Percentiles rank a stretch among this genome's conserved stretches.
phyloP scores from a whole-genome alignment of 2,329 filamentous ascomycete genomes.

The Colletotrichum salicis region DNA sequence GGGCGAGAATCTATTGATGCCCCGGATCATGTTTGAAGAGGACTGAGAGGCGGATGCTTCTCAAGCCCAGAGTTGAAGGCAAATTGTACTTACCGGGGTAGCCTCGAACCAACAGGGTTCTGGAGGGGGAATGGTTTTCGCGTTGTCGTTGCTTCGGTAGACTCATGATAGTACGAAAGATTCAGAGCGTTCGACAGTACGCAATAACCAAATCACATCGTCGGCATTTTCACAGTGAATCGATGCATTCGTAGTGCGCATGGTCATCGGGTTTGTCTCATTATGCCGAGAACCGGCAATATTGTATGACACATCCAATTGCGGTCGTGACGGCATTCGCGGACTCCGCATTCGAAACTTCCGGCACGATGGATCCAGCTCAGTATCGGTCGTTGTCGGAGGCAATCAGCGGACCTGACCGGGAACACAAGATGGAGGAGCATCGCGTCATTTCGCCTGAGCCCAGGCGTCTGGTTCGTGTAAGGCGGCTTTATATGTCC shows the following conservation, averaged over 20 bases:
- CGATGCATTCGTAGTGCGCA: too few species aligned
- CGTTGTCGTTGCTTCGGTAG: neutral
- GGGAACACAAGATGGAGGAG: conserved; percentile 4
- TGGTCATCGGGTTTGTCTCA: too few species aligned
- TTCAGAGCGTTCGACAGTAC: neutral
- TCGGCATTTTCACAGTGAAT: too few species aligned
- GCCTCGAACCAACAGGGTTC: conserved; percentile 15
- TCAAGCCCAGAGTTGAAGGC: conserved; percentile 15
- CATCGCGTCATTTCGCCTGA: conserved; percentile 9
- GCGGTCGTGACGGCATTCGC: neutral
- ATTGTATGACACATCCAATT: neutral
- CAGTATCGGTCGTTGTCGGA: neutral
- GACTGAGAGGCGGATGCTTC: conserved; percentile 6
- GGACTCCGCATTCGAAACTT: neutral
- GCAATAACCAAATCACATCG: too few species aligned
- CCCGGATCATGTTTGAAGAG: neutral
- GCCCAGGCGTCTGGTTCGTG: too few species aligned
- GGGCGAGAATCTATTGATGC: neutral
- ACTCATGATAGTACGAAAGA: too few species aligned
- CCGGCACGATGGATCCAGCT: neutral
- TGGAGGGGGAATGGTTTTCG: conserved; percentile 22
- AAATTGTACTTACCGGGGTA: conserved; percentile 25
- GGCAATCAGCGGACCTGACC: neutral
- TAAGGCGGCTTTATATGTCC: neutral
- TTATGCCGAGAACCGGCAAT: neutral